These are phyloP conservation scores for Ceratonia siliqua DNA, from an alignment of 306 rosid species.

Conservation along the genomic window DNA sequence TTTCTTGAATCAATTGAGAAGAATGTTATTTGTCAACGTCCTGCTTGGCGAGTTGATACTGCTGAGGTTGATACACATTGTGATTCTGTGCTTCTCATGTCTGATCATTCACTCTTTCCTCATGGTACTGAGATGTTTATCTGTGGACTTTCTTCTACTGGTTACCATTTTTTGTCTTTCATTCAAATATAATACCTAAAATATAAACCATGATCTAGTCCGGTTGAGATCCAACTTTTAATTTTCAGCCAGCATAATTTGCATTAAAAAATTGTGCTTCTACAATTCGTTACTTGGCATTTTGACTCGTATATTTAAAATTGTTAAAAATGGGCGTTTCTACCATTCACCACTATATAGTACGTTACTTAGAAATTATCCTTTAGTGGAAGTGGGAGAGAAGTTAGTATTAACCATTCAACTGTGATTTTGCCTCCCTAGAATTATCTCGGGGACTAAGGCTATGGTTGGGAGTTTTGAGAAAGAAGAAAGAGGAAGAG, in stretches of 20 bases:
- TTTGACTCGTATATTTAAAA: background rate
- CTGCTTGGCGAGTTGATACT: constrained; percentile 76
- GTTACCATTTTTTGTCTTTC: background rate
- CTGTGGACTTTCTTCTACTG: constrained; percentile 1
- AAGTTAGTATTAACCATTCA: constrained; percentile 16
- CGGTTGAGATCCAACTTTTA: background rate
- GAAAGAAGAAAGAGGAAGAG: too few species aligned
- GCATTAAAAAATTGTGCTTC: constrained; percentile 9
- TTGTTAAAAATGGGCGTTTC: constrained; percentile 4
- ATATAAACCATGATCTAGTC: background rate
- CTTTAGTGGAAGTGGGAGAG: background rate
- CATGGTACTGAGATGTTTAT: constrained; percentile 47
- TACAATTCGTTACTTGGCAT: background rate
- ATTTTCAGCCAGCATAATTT: background rate
- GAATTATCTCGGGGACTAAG: too few species aligned
- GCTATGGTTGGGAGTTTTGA: too few species aligned
- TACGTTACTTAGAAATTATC: constrained; percentile 1
- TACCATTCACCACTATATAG: background rate
- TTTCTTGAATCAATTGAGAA: constrained; percentile 67
- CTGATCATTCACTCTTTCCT: constrained; percentile 83
- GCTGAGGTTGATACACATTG: constrained; percentile 61
- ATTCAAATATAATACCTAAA: too few species aligned
- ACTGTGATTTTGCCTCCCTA: too few species aligned
- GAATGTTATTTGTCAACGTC: constrained; percentile 64
- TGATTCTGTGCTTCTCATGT: constrained; percentile 69